These are phyloP conservation scores for Hyphopichia wangnamkhiaoensis DNA, from an alignment of 1,139 yeast species.

Conservation along the genomic window DNA sequence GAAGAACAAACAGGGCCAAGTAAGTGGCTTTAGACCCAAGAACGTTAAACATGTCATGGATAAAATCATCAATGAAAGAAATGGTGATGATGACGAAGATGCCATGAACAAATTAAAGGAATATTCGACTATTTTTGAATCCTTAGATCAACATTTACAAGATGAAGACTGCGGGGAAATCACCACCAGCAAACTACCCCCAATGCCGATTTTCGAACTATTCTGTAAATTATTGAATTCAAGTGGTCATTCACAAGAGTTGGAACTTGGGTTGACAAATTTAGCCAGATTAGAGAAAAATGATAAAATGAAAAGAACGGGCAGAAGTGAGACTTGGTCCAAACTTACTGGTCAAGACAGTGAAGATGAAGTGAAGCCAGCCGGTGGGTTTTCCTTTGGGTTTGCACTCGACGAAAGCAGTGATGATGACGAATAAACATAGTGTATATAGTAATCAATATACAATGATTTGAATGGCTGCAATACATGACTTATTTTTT, in stretches of 20 bases:
- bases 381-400: constrained; percentile 31
- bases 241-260: constrained; percentile 31
- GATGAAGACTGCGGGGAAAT: constrained; percentile 49
- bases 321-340: constrained; percentile 26
- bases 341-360: constrained; percentile 16
- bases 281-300: constrained; percentile 29
- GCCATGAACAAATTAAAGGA: constrained; percentile 15
- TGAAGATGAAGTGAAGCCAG: neutral
- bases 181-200: constrained; percentile 27
- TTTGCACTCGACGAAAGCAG: constrained; percentile 28
- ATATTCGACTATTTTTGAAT: constrained; percentile 20
- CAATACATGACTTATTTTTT: too few relatives aligned
- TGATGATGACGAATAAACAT: constrained; percentile 16
- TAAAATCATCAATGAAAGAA: constrained; percentile 14
- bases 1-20: constrained; percentile 64
- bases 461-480: too few relatives aligned
- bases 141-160: constrained; percentile 23
- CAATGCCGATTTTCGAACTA: constrained; percentile 60
- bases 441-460: too few relatives aligned
- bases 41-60: constrained; percentile 45
- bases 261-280: constrained; percentile 33
- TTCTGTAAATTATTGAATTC: constrained; percentile 43
- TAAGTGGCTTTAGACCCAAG: constrained; percentile 73
- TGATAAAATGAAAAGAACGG: constrained; percentile 21
- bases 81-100: constrained; percentile 8